These are phyloP conservation scores for Pleurotus salmoneostramineus DNA, from an alignment of 768 basidiomycete species.

Conservation along the genomic window DNA sequence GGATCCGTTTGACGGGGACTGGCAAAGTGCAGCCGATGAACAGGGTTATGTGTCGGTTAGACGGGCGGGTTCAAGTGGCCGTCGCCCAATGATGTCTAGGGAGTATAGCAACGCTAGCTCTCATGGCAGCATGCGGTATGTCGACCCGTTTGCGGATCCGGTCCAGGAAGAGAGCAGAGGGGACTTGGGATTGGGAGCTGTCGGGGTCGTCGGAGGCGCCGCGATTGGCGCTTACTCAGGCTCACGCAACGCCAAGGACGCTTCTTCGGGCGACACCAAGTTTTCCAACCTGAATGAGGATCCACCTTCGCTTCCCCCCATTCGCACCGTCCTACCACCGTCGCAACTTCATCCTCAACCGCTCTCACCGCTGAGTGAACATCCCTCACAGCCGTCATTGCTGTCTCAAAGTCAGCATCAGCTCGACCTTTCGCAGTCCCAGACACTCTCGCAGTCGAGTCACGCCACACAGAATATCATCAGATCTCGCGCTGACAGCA, in stretches of 20 bases:
- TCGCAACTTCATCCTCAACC: constrained; percentile 23
- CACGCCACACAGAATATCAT: background rate
- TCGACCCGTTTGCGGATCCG: constrained; percentile 46
- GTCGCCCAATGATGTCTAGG: constrained; percentile 15
- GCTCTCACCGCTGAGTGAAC: constrained; percentile 36
- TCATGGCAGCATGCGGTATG: constrained; percentile 31
- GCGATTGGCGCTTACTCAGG: constrained; percentile 8
- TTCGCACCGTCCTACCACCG: constrained; percentile 29
- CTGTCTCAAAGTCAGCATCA: constrained; percentile 16
- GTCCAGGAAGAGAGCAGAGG: constrained; percentile 25
- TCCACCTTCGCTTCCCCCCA: constrained; percentile 16
- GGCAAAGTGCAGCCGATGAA: background rate
- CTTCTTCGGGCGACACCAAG: background rate
- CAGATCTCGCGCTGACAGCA: constrained; percentile 1
- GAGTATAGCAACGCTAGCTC: constrained; percentile 36
- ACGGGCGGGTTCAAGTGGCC: constrained; percentile 11
- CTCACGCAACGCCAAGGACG: background rate
- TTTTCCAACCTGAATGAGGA: background rate
- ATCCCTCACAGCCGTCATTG: constrained; percentile 28
- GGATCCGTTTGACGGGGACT: constrained; percentile 46
- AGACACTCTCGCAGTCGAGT: background rate
- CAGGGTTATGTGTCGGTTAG: background rate
- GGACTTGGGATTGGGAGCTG: constrained; percentile 12
- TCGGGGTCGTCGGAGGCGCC: constrained; percentile 1
- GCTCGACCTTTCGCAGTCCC: constrained; percentile 14